Base-by-base conservation (phyloP, 2,329 filamentous ascomycete genomes). In the Albifimbria verrucaria region DNA sequence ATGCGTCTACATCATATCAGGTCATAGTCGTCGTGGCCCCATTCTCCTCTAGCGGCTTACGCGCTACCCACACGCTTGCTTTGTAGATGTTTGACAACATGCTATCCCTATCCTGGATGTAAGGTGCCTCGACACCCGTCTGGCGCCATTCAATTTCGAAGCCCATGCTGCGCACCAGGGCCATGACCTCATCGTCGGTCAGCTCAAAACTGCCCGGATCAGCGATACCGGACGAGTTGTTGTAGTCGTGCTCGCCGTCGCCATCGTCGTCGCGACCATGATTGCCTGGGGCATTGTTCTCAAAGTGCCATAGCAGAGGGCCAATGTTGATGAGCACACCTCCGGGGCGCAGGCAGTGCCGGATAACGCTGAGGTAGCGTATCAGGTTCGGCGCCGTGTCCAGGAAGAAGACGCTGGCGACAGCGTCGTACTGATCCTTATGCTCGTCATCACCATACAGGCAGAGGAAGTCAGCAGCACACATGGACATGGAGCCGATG, bases 361-460 rank as follows among this genome's bases (percentile, higher is more conserved):
- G 76, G 51, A 97, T 89, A 2, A 92, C 87, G 66, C 96, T 86
- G 28, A 99, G 83, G 66, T 99, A 99, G 2, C 88, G 83, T 51
- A 97, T 88, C 26, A 97, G 69, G 67, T 99, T 97, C 1, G 93
- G 92, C 2, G 94, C 94, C 1, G 94, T 99, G 68, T 99, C 95
- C 53, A 99, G 87, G 75, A 99, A 99, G 74, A 97, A 99, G 11
- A 96, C 89, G 3, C 89, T 90, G 0, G 90, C 86, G 2, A 97
- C 90, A 1, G 88, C 92, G 63, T 97, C 87, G 68, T 92, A 97
- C 0, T 70, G 63, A 1, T 78, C 79, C 9, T 73, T 70, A 61
- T 89, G 82, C 1, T 81, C 79, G 1, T 81, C 76, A 53, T 86
- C 78, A 23, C 79, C 81, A 68, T 99, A 99, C 1, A 92, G 71